These are phyloP conservation scores for Corynespora cassiicola DNA, from an alignment of 2,329 filamentous ascomycete genomes.

Conservation along the genomic window DNA sequence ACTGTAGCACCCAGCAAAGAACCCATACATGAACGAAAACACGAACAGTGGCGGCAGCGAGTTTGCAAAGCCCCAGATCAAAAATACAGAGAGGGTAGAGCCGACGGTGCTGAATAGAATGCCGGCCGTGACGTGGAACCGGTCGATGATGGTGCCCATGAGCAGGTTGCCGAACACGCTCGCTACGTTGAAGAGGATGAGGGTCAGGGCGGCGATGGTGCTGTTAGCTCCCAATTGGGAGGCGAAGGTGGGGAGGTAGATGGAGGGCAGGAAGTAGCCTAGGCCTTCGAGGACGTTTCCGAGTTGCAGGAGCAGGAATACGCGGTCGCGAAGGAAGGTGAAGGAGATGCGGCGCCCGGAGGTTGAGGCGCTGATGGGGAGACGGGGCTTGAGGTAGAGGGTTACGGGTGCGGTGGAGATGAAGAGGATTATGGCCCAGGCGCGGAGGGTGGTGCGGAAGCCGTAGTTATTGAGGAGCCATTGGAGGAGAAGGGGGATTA, in stretches of 20 bases:
- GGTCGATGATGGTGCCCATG: slow-evolving; percentile 50
- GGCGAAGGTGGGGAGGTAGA: slow-evolving; percentile 48
- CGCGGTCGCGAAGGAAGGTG: slow-evolving; percentile 32
- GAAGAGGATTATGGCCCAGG: slow-evolving; percentile 44
- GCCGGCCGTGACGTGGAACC: slow-evolving; percentile 48
- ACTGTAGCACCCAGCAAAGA: slow-evolving; percentile 38
- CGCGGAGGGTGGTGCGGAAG: slow-evolving; percentile 49
- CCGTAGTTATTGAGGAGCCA: slow-evolving; percentile 47
- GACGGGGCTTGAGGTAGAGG: slow-evolving; percentile 39
- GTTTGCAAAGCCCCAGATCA: slow-evolving; percentile 56
- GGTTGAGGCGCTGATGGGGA: slow-evolving; percentile 27
- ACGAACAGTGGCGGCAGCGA: slow-evolving; percentile 40
- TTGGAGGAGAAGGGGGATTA: slow-evolving; percentile 52
- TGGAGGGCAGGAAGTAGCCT: slow-evolving; percentile 48
- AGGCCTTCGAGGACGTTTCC: slow-evolving; percentile 46
- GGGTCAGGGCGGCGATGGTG: slow-evolving; percentile 34
- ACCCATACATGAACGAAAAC: slow-evolving; percentile 43
- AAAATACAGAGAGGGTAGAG: slow-evolving; percentile 48
- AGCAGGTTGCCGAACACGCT: slow-evolving; percentile 43
- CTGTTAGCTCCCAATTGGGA: slow-evolving; percentile 27
- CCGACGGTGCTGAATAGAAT: slow-evolving; percentile 51
- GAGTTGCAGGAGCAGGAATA: slow-evolving; percentile 40
- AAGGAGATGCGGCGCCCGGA: slow-evolving; percentile 32
- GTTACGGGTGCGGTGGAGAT: slow-evolving; percentile 39
- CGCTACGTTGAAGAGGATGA: slow-evolving; percentile 45